phyloP scores from a whole-genome alignment of 768 basidiomycete species.

The Scleroderma citrinum region DNA sequence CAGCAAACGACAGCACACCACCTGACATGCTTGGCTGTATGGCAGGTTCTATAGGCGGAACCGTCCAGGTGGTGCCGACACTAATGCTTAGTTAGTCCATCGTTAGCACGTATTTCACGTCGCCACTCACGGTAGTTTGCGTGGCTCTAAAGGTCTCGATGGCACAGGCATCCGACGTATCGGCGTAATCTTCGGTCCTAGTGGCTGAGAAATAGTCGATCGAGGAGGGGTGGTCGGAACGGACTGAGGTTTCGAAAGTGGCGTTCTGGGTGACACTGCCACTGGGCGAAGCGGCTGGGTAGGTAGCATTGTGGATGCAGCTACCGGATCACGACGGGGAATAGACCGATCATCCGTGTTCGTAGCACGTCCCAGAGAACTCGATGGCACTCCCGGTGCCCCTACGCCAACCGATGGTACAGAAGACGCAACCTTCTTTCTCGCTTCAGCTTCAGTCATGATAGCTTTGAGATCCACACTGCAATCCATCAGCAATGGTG shows the following conservation, averaged over 20 bases:
- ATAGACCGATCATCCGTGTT: slow-evolving; percentile 1
- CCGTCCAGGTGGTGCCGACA: slow-evolving; percentile 55
- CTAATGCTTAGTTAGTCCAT: slow-evolving; percentile 2
- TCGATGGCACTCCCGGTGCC: background rate
- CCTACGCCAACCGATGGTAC: background rate
- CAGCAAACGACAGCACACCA: slow-evolving; percentile 58
- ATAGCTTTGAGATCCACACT: slow-evolving; percentile 82
- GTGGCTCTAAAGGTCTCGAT: slow-evolving; percentile 25
- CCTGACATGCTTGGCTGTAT: slow-evolving; percentile 24
- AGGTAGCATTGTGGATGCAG: background rate
- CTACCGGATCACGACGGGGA: too few species aligned
- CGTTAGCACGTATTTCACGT: background rate
- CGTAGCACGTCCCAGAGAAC: background rate
- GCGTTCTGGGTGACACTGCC: slow-evolving; percentile 4
- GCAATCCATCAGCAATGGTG: slow-evolving; percentile 8
- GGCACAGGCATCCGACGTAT: slow-evolving; percentile 37
- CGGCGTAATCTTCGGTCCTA: slow-evolving; percentile 66
- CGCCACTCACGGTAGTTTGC: slow-evolving; percentile 45
- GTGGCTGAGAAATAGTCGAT: slow-evolving; percentile 22
- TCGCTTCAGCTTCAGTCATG: slow-evolving; percentile 69
- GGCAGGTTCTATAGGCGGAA: slow-evolving; percentile 46
- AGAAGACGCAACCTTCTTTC: slow-evolving; percentile 12
- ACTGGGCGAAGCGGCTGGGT: background rate
- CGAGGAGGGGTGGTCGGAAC: slow-evolving; percentile 20
- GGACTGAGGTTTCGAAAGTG: slow-evolving; percentile 12